Evolutionary conservation across 768 basidiomycete species (phyloP).

Genomic region (Dacryopinax spathularia): DNA sequence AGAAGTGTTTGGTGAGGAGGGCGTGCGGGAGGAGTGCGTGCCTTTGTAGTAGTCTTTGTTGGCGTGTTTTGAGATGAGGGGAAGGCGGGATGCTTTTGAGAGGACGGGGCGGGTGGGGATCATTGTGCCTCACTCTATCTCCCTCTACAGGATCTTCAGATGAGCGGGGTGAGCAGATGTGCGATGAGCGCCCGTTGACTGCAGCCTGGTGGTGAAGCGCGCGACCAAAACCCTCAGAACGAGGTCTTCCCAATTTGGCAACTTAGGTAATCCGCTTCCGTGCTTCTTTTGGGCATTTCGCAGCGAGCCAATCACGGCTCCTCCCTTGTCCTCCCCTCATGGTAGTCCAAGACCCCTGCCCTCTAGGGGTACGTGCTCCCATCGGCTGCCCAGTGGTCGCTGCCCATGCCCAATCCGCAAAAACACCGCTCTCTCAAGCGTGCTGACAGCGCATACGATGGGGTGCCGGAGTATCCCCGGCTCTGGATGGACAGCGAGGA

Average conservation of each 20-base stretch:
- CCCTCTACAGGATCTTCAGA: not conserved
- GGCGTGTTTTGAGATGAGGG: constrained; percentile 71
- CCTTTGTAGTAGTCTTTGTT: constrained; percentile 99
- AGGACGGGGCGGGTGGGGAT: constrained; percentile 50
- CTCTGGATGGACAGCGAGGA: no score
- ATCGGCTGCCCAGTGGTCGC: not conserved
- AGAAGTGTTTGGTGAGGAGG: not conserved
- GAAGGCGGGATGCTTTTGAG: constrained; percentile 71
- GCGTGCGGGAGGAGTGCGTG: constrained; percentile 17
- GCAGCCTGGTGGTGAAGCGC: not conserved
- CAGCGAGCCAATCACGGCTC: not conserved
- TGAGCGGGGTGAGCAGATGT: not conserved
- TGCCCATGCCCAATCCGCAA: no score
- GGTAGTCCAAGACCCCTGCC: not conserved
- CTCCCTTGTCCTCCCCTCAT: not conserved
- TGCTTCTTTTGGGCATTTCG: not conserved
- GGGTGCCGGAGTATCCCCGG: not conserved
- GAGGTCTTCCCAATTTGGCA: no score
- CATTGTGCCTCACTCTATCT: constrained; percentile 30
- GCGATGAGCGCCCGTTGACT: not conserved
- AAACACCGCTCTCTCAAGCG: not conserved
- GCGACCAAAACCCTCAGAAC: no score
- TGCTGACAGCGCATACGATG: no score
- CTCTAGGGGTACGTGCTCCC: not conserved
- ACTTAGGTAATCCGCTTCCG: no score